These are phyloP conservation scores for Rhizophagus sp. DNA, from an alignment of 192 early-diverging fungal genomes.

Conservation along the genomic window DNA sequence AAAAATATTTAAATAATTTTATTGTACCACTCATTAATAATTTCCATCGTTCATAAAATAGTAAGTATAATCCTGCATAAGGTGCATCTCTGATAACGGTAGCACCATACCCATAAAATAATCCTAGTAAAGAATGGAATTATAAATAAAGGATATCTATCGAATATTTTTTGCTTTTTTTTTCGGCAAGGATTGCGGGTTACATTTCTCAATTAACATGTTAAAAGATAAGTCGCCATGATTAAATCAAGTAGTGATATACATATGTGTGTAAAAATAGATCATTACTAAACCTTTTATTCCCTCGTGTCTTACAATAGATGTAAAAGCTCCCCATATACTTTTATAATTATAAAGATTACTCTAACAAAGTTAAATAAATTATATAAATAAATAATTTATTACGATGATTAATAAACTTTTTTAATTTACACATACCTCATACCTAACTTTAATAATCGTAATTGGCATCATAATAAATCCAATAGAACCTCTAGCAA, in stretches of 20 bases:
- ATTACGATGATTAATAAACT: not conserved
- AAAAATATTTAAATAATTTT: not conserved
- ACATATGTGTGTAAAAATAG: not conserved
- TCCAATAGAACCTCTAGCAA: slow-evolving; percentile 73
- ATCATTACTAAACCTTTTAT: slow-evolving; percentile 47
- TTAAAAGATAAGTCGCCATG: too few species aligned
- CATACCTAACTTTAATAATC: slow-evolving; percentile 88
- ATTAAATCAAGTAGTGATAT: not conserved
- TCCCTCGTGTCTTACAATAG: slow-evolving; percentile 72
- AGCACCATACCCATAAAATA: slow-evolving; percentile 86
- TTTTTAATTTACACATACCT: slow-evolving; percentile 49
- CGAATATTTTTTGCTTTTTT: too few species aligned
- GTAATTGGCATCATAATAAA: slow-evolving; percentile 94
- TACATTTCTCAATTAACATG: too few species aligned
- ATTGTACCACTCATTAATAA: slow-evolving; percentile 41
- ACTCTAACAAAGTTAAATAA: slow-evolving; percentile 51
- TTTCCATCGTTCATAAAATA: slow-evolving; percentile 86
- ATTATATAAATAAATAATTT: not conserved
- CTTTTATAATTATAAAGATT: slow-evolving; percentile 81
- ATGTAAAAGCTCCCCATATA: slow-evolving; percentile 61
- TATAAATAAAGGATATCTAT: not conserved
- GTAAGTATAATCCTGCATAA: slow-evolving; percentile 86
- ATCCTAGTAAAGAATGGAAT: slow-evolving; percentile 42
- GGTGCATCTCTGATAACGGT: slow-evolving; percentile 90
- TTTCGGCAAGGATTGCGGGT: too few species aligned